A percentile compares a stretch with the other conserved stretches of the same genome.
Evolutionary conservation across 169 alveolate genomes (phyloP).

Genomic region (Eimeria sp.): DNA sequence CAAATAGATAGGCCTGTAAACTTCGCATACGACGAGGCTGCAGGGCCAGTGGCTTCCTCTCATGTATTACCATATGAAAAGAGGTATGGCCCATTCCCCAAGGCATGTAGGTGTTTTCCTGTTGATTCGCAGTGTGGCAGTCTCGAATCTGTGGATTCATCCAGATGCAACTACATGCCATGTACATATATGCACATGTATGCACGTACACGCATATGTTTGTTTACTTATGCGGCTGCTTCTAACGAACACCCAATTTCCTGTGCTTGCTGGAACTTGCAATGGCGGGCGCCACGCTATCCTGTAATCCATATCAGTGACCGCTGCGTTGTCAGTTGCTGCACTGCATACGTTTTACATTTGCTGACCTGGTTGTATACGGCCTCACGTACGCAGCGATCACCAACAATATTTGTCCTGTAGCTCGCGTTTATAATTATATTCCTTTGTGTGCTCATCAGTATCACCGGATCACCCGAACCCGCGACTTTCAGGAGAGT

Average conservation of each 20-base stretch:
- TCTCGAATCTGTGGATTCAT: not conserved
- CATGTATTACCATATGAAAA: not conserved
- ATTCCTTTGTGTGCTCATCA: not conserved
- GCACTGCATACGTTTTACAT: not conserved
- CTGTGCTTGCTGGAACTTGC: not conserved
- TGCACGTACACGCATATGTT: not conserved
- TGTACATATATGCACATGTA: not conserved
- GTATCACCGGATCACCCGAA: slow-evolving; percentile 36
- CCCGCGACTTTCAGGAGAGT: slow-evolving; percentile 77
- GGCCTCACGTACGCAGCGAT: not conserved
- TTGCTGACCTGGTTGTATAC: not conserved
- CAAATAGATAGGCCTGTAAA: slow-evolving; percentile 14
- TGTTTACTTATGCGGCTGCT: not conserved
- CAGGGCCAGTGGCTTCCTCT: slow-evolving; percentile 55
- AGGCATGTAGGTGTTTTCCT: not conserved
- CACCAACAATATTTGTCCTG: not conserved
- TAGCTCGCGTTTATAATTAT: not conserved
- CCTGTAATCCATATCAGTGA: not conserved
- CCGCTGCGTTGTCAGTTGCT: not conserved
- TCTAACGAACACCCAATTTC: not conserved
- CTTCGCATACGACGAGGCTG: slow-evolving; percentile 61
- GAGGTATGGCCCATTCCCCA: not conserved
- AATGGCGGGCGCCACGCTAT: not conserved
- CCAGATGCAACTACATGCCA: not conserved
- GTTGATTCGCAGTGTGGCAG: not conserved